Evolutionary conservation across 2,329 filamentous ascomycete genomes (phyloP).

Genomic region (Fusarium fracticaudum): DNA sequence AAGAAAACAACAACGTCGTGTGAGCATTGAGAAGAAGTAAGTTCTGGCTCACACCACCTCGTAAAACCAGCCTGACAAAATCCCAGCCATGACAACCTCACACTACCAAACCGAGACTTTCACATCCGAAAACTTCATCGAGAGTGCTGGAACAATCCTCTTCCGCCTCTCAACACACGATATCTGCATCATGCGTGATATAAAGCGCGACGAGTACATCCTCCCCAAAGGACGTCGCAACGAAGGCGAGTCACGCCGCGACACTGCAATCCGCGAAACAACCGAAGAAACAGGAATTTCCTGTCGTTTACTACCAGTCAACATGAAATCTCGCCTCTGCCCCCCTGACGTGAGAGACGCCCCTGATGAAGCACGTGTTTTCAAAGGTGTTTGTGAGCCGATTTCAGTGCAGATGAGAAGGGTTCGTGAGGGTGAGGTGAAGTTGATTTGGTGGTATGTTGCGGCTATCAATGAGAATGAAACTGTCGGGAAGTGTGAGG

Average conservation of each 20-base stretch:
- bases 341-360: neutral
- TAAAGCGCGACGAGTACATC: neutral
- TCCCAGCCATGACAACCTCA: neutral
- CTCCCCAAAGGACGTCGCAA: neutral
- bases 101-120: neutral
- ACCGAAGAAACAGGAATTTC: neutral
- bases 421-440: neutral
- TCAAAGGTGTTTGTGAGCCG: neutral
- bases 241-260: neutral
- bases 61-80: neutral
- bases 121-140: neutral
- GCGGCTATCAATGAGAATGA: neutral
- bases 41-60: no score
- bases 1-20: accelerated
- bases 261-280: neutral
- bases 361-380: neutral
- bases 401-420: neutral
- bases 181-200: neutral
- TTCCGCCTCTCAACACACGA: neutral
- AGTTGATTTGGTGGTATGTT: neutral
- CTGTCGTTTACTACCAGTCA: neutral
- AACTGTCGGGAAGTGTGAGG: neutral
- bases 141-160: neutral
- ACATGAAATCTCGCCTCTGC: neutral
- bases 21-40: neutral